Conservation (phyloP, 164 flowering plant species). For the Magnolia changhungtana region DNA sequence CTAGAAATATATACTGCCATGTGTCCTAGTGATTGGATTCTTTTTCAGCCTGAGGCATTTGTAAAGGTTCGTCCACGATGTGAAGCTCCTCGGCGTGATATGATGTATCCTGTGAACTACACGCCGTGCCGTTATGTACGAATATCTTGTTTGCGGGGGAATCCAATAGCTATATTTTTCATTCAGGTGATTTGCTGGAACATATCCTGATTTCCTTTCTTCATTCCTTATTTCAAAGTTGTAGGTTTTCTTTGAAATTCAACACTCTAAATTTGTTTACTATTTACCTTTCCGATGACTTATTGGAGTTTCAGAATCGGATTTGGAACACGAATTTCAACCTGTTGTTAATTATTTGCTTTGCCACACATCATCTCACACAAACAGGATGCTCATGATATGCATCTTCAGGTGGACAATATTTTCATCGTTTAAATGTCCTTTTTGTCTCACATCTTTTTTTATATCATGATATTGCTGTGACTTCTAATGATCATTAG, state of each 20-base stretch:
- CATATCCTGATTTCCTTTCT: neutral
- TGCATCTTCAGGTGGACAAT: slow-evolving; percentile 77
- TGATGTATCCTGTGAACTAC: slow-evolving; percentile 83
- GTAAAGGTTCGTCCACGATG: slow-evolving; percentile 85
- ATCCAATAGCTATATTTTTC: slow-evolving; percentile 86
- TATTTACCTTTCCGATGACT: slow-evolving; percentile 22
- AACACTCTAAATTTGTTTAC: neutral
- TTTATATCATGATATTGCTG: slow-evolving; percentile 14
- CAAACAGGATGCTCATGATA: slow-evolving; percentile 69
- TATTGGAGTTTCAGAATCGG: slow-evolving; percentile 74
- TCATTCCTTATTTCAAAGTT: neutral
- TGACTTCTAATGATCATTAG: slow-evolving; percentile 32
- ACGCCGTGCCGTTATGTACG: slow-evolving; percentile 89
- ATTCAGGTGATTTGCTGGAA: slow-evolving; percentile 57
- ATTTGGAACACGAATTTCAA: slow-evolving; percentile 88
- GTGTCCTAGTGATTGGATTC: neutral
- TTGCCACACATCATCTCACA: slow-evolving; percentile 76
- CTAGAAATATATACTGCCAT: neutral
- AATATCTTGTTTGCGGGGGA: slow-evolving; percentile 91
- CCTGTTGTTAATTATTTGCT: slow-evolving; percentile 71
- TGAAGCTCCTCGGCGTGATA: slow-evolving; percentile 96
- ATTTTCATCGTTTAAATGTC: slow-evolving; percentile 1
- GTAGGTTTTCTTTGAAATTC: neutral
- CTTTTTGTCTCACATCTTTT: neutral
- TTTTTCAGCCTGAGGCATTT: slow-evolving; percentile 87